Base-by-base conservation (phyloP, 2,329 filamentous ascomycete species). In the Aphanocladium album region DNA sequence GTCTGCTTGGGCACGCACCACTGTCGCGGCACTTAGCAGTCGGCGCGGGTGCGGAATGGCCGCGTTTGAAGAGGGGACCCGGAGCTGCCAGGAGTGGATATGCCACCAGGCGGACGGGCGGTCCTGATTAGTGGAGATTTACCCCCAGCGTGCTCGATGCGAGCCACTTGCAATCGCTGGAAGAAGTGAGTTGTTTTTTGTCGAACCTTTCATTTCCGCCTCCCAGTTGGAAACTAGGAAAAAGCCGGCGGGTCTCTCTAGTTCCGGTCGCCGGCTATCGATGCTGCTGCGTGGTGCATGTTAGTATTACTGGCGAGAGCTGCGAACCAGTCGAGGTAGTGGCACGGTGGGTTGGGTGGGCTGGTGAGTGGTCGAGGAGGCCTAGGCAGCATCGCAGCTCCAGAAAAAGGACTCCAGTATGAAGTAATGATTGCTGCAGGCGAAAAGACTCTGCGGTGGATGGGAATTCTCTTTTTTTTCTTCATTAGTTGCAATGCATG, bases 21-120 rank as follows among this genome's bases (percentile, higher is more conserved):
- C 5, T 30, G 30, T 30, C 21, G 39, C n/a, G 14, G 30, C 54
- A 57, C 33, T 25, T 41, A 50, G 46, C 21, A 14, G 45, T 19
- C 45, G 45, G 55, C 43, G 45, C 33, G 17, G 47, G 33, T 33
- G 47, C 47, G 56, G 56, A 58, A 25, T 58, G 56, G 56, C 56
- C 56, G 56, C 43, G 46, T 52, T 51, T 37, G 47, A 52, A 5
- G n/a, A 23, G 23, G 12, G 16, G 14, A 23, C 5, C 52, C 56
- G 56, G 56, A 58, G 56, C 23, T 58, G 56, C 56, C 56, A 23
- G 21, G 56, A 59, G 35, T 51, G 56, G 46, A 45, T 52, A 33
- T 21, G 8, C 46, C 35, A 52, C 43, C 43, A 46, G 8, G 30
- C 6, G 43, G 16, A 46, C 21, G 33, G 6, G 5, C 39, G n/a